These are phyloP conservation scores for Roridomyces roridus DNA, from an alignment of 768 basidiomycete species.

Conservation along the genomic window DNA sequence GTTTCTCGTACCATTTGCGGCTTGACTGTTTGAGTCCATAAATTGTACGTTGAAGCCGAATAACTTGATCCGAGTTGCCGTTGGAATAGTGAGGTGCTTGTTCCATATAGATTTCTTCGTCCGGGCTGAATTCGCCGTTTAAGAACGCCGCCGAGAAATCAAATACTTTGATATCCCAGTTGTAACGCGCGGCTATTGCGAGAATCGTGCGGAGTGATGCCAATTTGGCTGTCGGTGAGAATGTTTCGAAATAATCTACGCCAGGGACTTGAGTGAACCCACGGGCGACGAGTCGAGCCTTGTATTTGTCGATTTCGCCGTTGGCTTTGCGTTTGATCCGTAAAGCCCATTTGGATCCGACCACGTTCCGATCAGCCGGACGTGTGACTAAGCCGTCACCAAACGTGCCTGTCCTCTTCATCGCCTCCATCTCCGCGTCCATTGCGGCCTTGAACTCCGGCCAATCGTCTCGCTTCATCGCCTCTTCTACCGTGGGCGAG, in stretches of 20 bases:
- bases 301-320: conserved; percentile 35
- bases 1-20: conserved; percentile 33
- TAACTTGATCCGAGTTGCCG: too few species aligned
- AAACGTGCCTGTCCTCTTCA: conserved; percentile 3
- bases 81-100: too few species aligned
- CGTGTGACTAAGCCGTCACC: conserved; percentile 22
- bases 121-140: too few species aligned
- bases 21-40: conserved; percentile 42
- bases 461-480: too few species aligned
- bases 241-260: conserved; percentile 33
- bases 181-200: neutral
- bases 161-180: conserved; percentile 24
- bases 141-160: too few species aligned
- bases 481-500: too few species aligned
- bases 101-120: too few species aligned
- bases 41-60: too few species aligned
- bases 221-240: neutral
- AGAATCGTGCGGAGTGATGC: neutral
- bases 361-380: conserved; percentile 25
- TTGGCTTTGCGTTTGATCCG: conserved; percentile 39
- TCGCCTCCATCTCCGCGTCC: neutral
- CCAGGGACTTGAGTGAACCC: conserved; percentile 22
- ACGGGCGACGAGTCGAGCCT: conserved; percentile 25
- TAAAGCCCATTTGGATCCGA: too few species aligned
- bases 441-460: too few species aligned